phyloP scores from a whole-genome alignment of 164 flowering plant species.

The Umbilicus rupestris region DNA sequence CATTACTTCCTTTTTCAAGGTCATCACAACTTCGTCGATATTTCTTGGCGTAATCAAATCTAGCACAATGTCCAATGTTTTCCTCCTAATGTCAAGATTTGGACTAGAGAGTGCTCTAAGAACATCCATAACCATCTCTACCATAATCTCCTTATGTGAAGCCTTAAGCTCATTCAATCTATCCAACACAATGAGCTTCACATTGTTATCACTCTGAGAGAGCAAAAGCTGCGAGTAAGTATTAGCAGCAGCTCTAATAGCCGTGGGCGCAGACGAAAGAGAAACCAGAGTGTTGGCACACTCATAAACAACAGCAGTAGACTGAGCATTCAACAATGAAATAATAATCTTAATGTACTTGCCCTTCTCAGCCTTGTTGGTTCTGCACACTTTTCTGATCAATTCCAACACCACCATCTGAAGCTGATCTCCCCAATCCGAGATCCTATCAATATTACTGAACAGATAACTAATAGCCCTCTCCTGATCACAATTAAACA shows the following conservation, averaged over 20 bases:
- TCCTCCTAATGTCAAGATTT: slow-evolving; percentile 76
- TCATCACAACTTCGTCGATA: slow-evolving; percentile 78
- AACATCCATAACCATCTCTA: slow-evolving; percentile 90
- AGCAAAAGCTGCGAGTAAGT: slow-evolving; percentile 79
- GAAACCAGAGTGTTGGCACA: slow-evolving; percentile 90
- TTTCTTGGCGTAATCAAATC: slow-evolving; percentile 82
- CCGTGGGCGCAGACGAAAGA: slow-evolving; percentile 88
- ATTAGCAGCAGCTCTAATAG: slow-evolving; percentile 79
- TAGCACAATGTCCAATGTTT: slow-evolving; percentile 78
- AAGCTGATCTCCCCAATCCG: slow-evolving; percentile 78
- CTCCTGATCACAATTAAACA: slow-evolving; percentile 69
- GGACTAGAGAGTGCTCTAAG: slow-evolving; percentile 90
- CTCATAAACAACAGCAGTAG: slow-evolving; percentile 82
- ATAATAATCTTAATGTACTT: slow-evolving; percentile 80
- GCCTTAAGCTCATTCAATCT: slow-evolving; percentile 71
- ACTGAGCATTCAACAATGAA: slow-evolving; percentile 65
- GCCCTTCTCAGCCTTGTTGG: slow-evolving; percentile 73
- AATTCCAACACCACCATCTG: slow-evolving; percentile 97
- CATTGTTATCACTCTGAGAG: slow-evolving; percentile 95
- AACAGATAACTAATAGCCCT: slow-evolving; percentile 54
- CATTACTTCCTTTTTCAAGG: slow-evolving; percentile 88
- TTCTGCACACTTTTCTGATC: slow-evolving; percentile 79
- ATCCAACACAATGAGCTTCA: slow-evolving; percentile 90
- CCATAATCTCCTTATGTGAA: slow-evolving; percentile 78
- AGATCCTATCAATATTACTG: slow-evolving; percentile 43